Conservation (phyloP, 441 rosid species). For the Populus hybrid region DNA sequence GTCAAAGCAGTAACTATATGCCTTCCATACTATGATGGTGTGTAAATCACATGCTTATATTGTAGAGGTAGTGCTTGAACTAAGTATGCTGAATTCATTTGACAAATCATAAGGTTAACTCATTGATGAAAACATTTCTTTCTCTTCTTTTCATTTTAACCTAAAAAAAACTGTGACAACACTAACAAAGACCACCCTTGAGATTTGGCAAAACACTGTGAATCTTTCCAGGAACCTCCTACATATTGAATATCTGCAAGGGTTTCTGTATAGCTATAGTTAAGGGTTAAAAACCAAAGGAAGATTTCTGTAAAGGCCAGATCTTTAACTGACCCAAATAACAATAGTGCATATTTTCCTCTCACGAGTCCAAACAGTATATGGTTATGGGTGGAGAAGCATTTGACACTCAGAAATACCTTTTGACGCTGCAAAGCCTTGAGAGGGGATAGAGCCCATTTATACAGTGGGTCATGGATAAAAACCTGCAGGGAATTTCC, state of each 20-base stretch:
- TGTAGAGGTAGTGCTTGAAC: neutral
- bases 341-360: neutral
- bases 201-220: neutral
- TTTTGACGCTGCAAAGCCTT: constrained; percentile 99
- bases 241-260: neutral
- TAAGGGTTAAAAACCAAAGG: neutral
- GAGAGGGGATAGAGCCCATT: constrained; percentile 96
- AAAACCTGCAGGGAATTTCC: constrained; percentile 66
- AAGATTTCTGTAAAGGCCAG: neutral
- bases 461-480: constrained; percentile 96
- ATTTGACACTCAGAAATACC: constrained; percentile 43
- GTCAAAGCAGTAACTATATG: neutral
- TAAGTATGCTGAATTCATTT: neutral
- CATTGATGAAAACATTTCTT: neutral
- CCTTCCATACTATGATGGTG: neutral
- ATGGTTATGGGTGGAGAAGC: neutral
- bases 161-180: neutral
- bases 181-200: neutral
- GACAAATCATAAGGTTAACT: neutral
- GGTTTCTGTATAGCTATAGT: neutral
- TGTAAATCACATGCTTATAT: neutral
- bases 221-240: neutral
- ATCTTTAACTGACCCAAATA: neutral
- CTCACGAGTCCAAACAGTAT: neutral
- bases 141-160: neutral